A percentile compares a stretch with the other conserved stretches of the same genome.
Conservation (phyloP, 2,329 filamentous ascomycete genomes). For the Clarireedia monteithiana region DNA sequence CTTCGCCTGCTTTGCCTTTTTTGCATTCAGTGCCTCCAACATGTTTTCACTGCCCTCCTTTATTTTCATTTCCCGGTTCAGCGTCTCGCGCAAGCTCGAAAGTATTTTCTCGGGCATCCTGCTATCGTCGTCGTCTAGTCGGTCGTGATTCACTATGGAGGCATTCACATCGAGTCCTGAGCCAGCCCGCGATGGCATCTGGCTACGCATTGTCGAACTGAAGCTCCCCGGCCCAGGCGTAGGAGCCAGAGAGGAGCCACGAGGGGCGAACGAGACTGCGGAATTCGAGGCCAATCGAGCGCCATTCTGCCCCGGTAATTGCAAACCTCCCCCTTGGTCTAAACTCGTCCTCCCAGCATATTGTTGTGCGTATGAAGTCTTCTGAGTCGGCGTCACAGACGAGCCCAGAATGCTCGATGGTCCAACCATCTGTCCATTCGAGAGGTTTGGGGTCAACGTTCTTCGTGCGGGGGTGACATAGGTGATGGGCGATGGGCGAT, state of each 20-base stretch:
- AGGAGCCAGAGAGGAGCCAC: slow-evolving; percentile 62
- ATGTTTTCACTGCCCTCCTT: slow-evolving; percentile 97
- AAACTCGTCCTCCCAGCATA: slow-evolving; percentile 40
- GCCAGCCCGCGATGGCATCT: slow-evolving; percentile 56
- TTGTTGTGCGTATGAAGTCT: slow-evolving; percentile 40
- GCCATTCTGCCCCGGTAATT: slow-evolving; percentile 39
- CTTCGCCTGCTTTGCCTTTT: slow-evolving; percentile 92
- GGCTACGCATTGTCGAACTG: slow-evolving; percentile 75
- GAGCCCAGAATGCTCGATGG: slow-evolving; percentile 43
- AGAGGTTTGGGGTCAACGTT: slow-evolving; percentile 20
- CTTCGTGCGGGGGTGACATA: slow-evolving; percentile 24
- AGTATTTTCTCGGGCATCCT: slow-evolving; percentile 64
- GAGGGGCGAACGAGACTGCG: slow-evolving; percentile 54
- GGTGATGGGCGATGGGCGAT: slow-evolving; percentile 21
- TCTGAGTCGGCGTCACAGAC: slow-evolving; percentile 47
- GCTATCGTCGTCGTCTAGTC: slow-evolving; percentile 54
- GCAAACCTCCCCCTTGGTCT: slow-evolving; percentile 47
- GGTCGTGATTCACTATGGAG: slow-evolving; percentile 41
- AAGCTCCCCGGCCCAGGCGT: slow-evolving; percentile 76
- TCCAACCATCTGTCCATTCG: slow-evolving; percentile 31
- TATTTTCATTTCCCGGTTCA: slow-evolving; percentile 96
- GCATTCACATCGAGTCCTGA: slow-evolving; percentile 50
- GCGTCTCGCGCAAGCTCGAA: slow-evolving; percentile 67
- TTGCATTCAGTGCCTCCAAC: slow-evolving; percentile 86
- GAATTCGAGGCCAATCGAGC: slow-evolving; percentile 44